Evolutionary conservation across 2,329 filamentous ascomycete species (phyloP), one percentile per base, ranked within the genome.

Genomic region (Zalaria sp.): DNA sequence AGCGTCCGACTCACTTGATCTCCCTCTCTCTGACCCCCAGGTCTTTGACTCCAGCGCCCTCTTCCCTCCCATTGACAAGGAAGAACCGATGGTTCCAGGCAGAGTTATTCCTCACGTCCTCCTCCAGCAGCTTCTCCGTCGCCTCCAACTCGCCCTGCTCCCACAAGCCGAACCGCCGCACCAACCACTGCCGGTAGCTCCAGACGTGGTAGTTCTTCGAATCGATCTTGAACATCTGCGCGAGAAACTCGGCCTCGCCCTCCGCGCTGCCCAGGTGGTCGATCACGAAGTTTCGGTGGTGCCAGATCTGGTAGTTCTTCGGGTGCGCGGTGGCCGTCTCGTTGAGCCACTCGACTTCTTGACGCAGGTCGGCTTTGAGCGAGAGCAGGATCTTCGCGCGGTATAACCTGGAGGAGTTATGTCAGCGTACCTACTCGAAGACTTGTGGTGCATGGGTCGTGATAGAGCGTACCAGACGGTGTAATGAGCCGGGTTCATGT

Each of bases 291-390:
- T 78, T 58, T 51, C 72, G 59, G 65, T 80, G 66, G 75, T 83
- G 63, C 74, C 91, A 98, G 61, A 98, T 98, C 65, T 98, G 91
- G 66, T 98, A 98, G 66, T 96, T 98, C 63, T 98, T 98, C 55
- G 93, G 78, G 59, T 94, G 81, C 43, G 76, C 71, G 40, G 93
- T 68, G 7, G 89, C 84, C 27, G 91, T 78, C 7, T 77, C 68
- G 62, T 95, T 93, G 40, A 98, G 71, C 87, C 89, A 98, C 35
- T 68, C 66, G 37, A 95, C 70, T 61, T 98, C 91, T 45, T 80
- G 72, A 2, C 68, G 63, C 36, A 91, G 67, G 42, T 79, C 66
- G 38, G 80, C 71, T 38, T 73, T 61, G 26, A 93, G 68, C 3
- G 75, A 70, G 48, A 81, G 73, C 38, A 96, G 65, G 41, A 81